phyloP scores from a whole-genome alignment of 2,329 filamentous ascomycete species.

The Monosporascus ibericus region DNA sequence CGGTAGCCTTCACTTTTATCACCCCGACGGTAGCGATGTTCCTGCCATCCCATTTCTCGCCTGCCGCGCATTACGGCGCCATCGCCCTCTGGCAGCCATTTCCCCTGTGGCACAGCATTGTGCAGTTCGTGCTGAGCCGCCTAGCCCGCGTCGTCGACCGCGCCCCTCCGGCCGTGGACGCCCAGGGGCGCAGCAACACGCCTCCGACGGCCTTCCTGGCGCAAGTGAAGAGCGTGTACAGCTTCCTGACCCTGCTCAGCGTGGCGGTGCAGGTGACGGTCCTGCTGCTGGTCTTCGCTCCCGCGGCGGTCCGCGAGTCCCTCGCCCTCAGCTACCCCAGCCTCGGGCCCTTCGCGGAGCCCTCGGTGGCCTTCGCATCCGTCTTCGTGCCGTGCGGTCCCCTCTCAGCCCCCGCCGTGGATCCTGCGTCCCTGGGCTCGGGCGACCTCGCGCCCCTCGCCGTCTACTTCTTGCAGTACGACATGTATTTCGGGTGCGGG shows the following conservation, averaged over 20 bases:
- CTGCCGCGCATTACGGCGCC: not conserved
- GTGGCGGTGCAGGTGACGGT: not conserved
- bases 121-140: not conserved
- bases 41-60: not conserved
- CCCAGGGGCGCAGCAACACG: not conserved
- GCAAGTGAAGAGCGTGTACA: not conserved
- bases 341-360: not conserved
- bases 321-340: not conserved
- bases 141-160: not conserved
- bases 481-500: not conserved
- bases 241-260: not conserved
- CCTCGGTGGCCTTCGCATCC: not conserved
- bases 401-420: not conserved
- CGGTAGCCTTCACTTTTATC: not conserved
- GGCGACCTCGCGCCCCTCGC: not conserved
- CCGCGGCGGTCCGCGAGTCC: not conserved
- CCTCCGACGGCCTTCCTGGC: not conserved
- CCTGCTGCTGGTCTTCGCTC: not conserved
- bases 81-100: not conserved
- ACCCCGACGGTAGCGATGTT: not conserved
- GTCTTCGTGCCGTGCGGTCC: not conserved
- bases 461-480: not conserved
- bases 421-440: not conserved
- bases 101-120: not conserved
- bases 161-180: not conserved